phyloP scores from a whole-genome alignment of 306 rosid species.

The Cotoneaster glaucophyllus region DNA sequence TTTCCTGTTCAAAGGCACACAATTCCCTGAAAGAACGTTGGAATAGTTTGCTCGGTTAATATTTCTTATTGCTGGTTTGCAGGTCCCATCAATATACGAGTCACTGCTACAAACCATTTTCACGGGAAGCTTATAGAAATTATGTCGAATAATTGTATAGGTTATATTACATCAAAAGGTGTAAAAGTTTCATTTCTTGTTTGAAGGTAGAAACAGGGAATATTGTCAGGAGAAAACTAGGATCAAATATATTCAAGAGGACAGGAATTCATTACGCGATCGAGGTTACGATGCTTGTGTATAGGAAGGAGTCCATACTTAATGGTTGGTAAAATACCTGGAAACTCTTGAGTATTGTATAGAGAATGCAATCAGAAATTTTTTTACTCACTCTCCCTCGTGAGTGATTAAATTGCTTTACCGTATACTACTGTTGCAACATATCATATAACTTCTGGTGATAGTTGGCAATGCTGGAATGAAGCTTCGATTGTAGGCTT shows the following conservation, averaged over 20 bases:
- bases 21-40: constrained; percentile 65
- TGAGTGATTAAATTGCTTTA: no score
- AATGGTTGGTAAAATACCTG: neutral
- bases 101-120: neutral
- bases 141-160: neutral
- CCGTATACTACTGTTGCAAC: no score
- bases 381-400: no score
- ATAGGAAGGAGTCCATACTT: neutral
- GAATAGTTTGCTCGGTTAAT: constrained; percentile 54
- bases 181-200: neutral
- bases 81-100: neutral
- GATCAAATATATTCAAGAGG: no score
- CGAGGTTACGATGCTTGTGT: neutral
- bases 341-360: neutral
- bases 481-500: no score
- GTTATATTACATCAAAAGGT: neutral
- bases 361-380: no score
- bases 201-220: neutral
- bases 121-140: neutral
- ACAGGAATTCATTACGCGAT: no score
- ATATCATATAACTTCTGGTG: no score
- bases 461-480: no score
- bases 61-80: neutral
- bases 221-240: neutral
- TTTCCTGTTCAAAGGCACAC: constrained; percentile 52